phyloP scores from a whole-genome alignment of 345 rosid species.

The Pistacia vera region DNA sequence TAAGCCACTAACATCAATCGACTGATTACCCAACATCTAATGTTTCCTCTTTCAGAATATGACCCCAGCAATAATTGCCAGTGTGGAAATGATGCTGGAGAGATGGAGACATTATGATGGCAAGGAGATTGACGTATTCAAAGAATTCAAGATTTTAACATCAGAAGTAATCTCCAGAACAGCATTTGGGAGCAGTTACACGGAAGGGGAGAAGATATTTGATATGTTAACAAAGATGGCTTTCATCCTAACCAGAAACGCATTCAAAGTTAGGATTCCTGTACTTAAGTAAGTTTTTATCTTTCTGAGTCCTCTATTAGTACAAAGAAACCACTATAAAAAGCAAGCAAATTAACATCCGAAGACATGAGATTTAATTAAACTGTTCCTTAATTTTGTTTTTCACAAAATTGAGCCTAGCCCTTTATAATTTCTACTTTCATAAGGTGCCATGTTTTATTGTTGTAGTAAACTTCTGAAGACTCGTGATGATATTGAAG shows the following conservation, averaged over 20 bases:
- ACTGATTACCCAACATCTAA: no score
- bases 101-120: constrained; percentile 37
- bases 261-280: constrained; percentile 25
- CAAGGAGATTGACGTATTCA: constrained; percentile 38
- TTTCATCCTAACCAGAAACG: constrained; percentile 13
- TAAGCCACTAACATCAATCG: neutral
- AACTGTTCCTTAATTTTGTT: no score
- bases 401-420: no score
- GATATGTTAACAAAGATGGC: constrained; percentile 30
- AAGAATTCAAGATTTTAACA: constrained; percentile 41
- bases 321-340: no score
- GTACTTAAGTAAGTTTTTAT: constrained; percentile 28
- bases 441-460: no score
- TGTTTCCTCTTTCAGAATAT: constrained; percentile 25
- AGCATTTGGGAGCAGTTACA: constrained; percentile 51
- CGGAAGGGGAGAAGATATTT: constrained; percentile 45
- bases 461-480: no score
- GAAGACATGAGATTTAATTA: no score
- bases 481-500: no score
- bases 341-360: no score
- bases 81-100: constrained; percentile 47
- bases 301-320: neutral
- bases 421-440: no score
- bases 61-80: constrained; percentile 39
- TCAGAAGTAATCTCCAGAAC: constrained; percentile 51